Conservation (phyloP, 2,329 filamentous ascomycete genomes). For the Aschersonia sp. region DNA sequence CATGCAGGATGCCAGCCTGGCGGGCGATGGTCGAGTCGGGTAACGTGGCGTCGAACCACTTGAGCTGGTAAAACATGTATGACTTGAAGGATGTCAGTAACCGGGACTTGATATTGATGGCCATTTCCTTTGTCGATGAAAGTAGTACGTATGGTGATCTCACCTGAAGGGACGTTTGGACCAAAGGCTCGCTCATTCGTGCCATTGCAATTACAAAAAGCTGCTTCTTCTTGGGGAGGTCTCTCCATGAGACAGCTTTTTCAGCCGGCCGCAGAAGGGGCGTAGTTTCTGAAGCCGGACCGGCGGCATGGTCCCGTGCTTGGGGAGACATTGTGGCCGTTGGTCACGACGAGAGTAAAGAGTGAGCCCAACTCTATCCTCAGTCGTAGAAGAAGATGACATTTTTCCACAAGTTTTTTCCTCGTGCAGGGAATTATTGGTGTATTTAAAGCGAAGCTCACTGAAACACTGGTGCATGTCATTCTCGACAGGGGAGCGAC, state of each 20-base stretch:
- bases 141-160: neutral
- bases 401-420: too few relatives aligned
- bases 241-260: constrained; percentile 37
- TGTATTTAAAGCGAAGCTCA: too few relatives aligned
- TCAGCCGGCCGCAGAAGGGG: neutral
- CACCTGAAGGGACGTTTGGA: constrained; percentile 56
- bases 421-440: too few relatives aligned
- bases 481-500: neutral
- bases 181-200: constrained; percentile 68
- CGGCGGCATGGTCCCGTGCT: too few relatives aligned
- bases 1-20: constrained; percentile 66
- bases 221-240: constrained; percentile 64
- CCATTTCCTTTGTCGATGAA: neutral
- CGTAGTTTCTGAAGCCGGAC: too few relatives aligned
- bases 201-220: constrained; percentile 65
- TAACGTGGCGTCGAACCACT: constrained; percentile 48
- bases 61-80: constrained; percentile 84
- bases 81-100: constrained; percentile 26
- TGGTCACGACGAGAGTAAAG: too few relatives aligned
- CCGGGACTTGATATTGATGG: too few relatives aligned
- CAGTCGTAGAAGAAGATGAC: too few relatives aligned
- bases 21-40: constrained; percentile 53
- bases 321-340: too few relatives aligned
- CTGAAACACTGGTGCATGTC: too few relatives aligned
- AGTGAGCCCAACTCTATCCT: too few relatives aligned